Evolutionary conservation across 768 basidiomycete species (phyloP).

Genomic region (Termitomyces sp.): DNA sequence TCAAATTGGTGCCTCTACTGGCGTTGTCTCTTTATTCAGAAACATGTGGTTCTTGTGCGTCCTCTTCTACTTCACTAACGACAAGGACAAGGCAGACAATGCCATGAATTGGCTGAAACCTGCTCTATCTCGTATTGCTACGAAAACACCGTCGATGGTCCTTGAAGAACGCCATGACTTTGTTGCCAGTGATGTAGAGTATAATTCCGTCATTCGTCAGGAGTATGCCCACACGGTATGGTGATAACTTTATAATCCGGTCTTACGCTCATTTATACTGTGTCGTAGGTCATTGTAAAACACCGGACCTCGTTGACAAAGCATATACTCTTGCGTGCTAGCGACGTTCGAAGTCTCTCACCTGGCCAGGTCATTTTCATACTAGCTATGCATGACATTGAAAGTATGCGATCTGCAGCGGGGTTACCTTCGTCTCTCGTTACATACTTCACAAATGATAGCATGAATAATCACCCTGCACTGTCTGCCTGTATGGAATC

Average conservation of each 20-base stretch:
- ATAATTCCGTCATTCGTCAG: slow-evolving; percentile 84
- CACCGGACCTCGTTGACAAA: slow-evolving; percentile 62
- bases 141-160: slow-evolving; percentile 82
- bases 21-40: slow-evolving; percentile 73
- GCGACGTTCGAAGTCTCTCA: slow-evolving; percentile 69
- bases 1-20: slow-evolving; percentile 45
- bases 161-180: slow-evolving; percentile 79
- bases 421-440: slow-evolving; percentile 80
- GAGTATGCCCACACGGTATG: slow-evolving; percentile 76
- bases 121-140: slow-evolving; percentile 73
- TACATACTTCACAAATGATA: slow-evolving; percentile 83
- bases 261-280: background rate
- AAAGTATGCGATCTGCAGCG: slow-evolving; percentile 75
- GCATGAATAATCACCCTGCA: slow-evolving; percentile 64
- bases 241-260: background rate
- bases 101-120: slow-evolving; percentile 78
- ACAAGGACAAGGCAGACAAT: slow-evolving; percentile 45
- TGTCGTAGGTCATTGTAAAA: slow-evolving; percentile 55
- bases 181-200: slow-evolving; percentile 84
- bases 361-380: slow-evolving; percentile 84
- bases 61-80: slow-evolving; percentile 72
- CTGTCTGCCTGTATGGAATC: slow-evolving; percentile 79
- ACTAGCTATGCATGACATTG: slow-evolving; percentile 81
- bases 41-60: slow-evolving; percentile 94
- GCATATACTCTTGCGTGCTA: slow-evolving; percentile 56